Conservation (phyloP, 129 eudicot species). For the sunflower (Helianthus annuus) region HanXRQr2.0-SUNRISE NC_035440.2:71744395-71744894, state of each 20-base stretch:
- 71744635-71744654: not conserved
- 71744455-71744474: too few relatives aligned
- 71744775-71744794: not conserved
- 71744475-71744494: too few relatives aligned
- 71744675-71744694: not conserved
- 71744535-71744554: too few relatives aligned
- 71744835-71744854: conserved; percentile 53
- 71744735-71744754: too few relatives aligned
- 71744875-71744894: conserved; percentile 57
- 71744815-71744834: not conserved
- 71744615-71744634: not conserved
- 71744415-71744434: too few relatives aligned
- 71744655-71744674: not conserved
- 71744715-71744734: not conserved
- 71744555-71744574: too few relatives aligned
- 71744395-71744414: too few relatives aligned
- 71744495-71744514: too few relatives aligned
- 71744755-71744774: too few relatives aligned
- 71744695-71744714: not conserved
- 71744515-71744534: too few relatives aligned
- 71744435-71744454: too few relatives aligned
- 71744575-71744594: not conserved
- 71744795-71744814: not conserved
- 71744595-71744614: not conserved
- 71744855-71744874: conserved; percentile 81